Base-by-base conservation (phyloP, 345 rosid species). In the Aurinia saxatilis region DNA sequence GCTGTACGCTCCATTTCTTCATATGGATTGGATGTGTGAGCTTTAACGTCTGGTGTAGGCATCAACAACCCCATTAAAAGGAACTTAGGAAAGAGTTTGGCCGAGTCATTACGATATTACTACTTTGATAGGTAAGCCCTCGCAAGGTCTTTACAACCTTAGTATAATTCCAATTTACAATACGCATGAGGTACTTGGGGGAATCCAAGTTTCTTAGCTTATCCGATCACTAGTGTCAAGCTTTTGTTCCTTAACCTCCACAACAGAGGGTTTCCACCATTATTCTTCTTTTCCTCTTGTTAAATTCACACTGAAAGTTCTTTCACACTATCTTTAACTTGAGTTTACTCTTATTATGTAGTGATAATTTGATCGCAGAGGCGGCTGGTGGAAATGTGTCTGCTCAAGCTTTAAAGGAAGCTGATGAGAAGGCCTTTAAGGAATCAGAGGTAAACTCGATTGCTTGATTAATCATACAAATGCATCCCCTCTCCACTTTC, bases 321-420 rank as follows among this genome's bases (percentile, higher is more conserved):
- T 18, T 0, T 39, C 27, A 18, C 65, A 38, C 10, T 47, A 41
- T 52, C 4, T 27, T 14, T 57, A 50, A 57, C 66, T 42, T 14
- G 7, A 13, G 25, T 42, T 2, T 23, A 25, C 23, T 57, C 7
- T 17, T 29, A 10, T 12, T 63, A 49, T 77, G 68, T 64, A 89
- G 98, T 78, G 95, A 89, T 78, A 79, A 73, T 64, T 74, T 92
- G 80, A 81, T 92, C 3, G 77, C 73, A 34, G 96, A 87, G 78
- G 96, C 91, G 4, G 88, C 92, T 35, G 92, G 96, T 13, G 96
- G 95, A 50, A 82, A 75, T 77, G 65, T 65, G 56, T 78, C 87
- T 1, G 84, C 77, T 60, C 74, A 81, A 74, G 58, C 76, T 68
- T 70, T 78, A 1, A 77, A 66, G 75, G 86, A 83, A 72, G 79